Evolutionary conservation across 345 rosid species (phyloP), one percentile per base, ranked within the genome.

Genomic region (Hibiscus tridactylites): DNA sequence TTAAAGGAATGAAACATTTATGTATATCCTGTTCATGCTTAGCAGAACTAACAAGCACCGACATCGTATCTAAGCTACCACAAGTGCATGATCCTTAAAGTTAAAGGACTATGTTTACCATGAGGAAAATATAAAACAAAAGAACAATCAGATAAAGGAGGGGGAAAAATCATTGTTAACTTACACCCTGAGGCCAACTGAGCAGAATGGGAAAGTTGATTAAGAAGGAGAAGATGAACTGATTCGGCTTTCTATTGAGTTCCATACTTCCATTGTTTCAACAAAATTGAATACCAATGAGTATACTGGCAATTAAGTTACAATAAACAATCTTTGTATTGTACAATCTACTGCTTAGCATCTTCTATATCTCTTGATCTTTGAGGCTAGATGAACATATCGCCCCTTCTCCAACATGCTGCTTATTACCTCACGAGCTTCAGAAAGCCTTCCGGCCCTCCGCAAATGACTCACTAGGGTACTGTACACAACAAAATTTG

Each of bases 401-500:
- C 81, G 85, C 58, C 95, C 93, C 76, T 81, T 86, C 73, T 88
- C 90, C 74, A 79, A 84, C 97, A 91, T 88, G 24, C 78, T 80
- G 76, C 77, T 88, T 76, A 91, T 88, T 71, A 94, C 76, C 73
- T 83, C 79, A 68, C 79, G 86, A 77, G 96, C 97, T 70, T 90
- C 88, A 69, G 84, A 67, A 73, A 87, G 86, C 82, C 77, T 91
- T 74, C 98, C 97, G 52, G 95, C 93, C 68, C 81, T 84, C 62
- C 84, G 81, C 62, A 93, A 79, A 88, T 85, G 76, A 64, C 86
- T 82, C 73, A 91, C 91, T 76, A 91, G 78, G 62, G 97, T 94
- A 76, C 87, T 87, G 77, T 94, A 91, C 80, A 94, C 95, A 39
- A 80, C 83, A 73, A 88, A 90, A 85, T 87, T 91, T 57, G 98